Evolutionary conservation across 2,329 filamentous ascomycete species (phyloP), one percentile per base, ranked within the genome.

Genomic region (Trichoderma atroviride): DNA sequence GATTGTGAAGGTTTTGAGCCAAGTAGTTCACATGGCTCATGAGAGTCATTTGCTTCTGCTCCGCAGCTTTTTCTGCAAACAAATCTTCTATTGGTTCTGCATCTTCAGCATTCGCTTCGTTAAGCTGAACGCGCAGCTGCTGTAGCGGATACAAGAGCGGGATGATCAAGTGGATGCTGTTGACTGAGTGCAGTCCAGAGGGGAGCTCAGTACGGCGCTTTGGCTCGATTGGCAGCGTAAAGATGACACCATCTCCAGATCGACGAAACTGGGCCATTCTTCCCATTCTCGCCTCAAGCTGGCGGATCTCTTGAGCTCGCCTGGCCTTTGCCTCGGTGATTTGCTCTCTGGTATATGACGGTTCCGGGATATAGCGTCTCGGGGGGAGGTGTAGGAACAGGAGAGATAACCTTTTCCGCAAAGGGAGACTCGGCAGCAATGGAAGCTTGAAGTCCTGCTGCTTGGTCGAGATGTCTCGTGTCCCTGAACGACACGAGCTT

Each of bases 11-110:
- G 74, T 92, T 92, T 76, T 91, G 88, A 2, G 88, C 84, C 9
- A 95, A 81, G 74, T 90, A 92, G 76, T 95, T 95, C 73, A 95
- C 78, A 73, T 92, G 91, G 70, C 88, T 90, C 81, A 91, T 91
- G 68, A 96, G 79, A 11, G 86, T 89, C 81, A 90, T 83, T 53
- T 89, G 83, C 50, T 82, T 83, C 73, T 88, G 85, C 64, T 87
- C 83, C 31, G 79, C 79, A 19, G 86, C 85, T 77, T 86, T 89
- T 69, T 86, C 79, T 7, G 84, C 81, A 74, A 95, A 96, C 0
- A 89, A 82, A 63, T 85, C 83, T 77, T 94, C 90, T 2, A 92
- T 83, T 1, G 83, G 82, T 74, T 87, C 86, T 1, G 88, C 90
- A 70, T 90, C 88, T 14, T 82, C 78, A 0, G 86, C 83, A 24